Evolutionary conservation across 2,329 filamentous ascomycete species (phyloP).

Genomic region (Colletotrichum melonis): DNA sequence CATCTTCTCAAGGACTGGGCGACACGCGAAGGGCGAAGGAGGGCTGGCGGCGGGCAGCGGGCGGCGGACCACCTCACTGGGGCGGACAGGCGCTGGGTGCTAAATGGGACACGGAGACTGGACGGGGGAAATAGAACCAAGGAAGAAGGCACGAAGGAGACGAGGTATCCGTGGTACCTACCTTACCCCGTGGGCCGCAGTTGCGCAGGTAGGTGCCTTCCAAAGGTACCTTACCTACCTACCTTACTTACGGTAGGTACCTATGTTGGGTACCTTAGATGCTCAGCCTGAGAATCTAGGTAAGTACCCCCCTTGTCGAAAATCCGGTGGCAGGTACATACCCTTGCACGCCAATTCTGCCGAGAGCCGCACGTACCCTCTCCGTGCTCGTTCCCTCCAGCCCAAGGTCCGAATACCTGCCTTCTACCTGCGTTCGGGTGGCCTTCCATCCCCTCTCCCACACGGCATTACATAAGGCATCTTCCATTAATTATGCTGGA

Average conservation of each 20-base stretch:
- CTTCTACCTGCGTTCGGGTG: neutral
- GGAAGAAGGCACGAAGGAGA: neutral
- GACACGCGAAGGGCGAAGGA: neutral
- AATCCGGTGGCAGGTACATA: neutral
- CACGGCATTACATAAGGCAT: neutral
- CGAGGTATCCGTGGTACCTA: neutral
- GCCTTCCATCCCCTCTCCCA: neutral
- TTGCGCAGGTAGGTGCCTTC: no score
- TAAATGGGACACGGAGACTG: neutral
- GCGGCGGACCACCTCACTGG: slow-evolving; percentile 26
- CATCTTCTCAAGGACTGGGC: neutral
- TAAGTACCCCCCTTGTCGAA: neutral
- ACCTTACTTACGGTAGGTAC: neutral
- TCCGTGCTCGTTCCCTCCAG: neutral
- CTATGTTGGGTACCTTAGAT: neutral
- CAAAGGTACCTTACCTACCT: neutral
- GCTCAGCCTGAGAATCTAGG: neutral
- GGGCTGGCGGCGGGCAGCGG: slow-evolving; percentile 2
- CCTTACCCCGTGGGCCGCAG: no score
- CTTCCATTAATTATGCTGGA: neutral
- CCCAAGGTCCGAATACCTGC: neutral
- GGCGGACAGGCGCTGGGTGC: slow-evolving; percentile 9
- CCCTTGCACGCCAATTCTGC: neutral
- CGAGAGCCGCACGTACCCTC: neutral
- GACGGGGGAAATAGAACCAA: neutral